phyloP scores from a whole-genome alignment of 768 basidiomycete genomes.

The Inosperma sp. region DNA sequence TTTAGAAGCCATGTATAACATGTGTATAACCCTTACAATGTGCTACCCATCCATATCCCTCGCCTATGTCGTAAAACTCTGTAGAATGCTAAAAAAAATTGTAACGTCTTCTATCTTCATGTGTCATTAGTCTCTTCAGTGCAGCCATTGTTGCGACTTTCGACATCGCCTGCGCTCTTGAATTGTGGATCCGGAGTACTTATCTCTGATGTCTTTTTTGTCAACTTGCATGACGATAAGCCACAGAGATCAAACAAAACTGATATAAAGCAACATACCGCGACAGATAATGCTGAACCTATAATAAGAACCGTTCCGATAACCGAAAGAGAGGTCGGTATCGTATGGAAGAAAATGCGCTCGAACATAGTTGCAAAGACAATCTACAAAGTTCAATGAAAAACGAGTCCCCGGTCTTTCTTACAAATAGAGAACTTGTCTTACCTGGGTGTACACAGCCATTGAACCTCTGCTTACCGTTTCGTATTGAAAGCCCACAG shows the following conservation, averaged over 20 bases:
- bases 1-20: no score
- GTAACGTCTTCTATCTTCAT: no score
- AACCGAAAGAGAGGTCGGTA: constrained; percentile 55
- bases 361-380: constrained; percentile 68
- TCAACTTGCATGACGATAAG: neutral
- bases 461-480: constrained; percentile 42
- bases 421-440: neutral
- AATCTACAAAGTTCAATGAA: no score
- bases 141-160: no score
- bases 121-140: no score
- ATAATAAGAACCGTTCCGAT: constrained; percentile 65
- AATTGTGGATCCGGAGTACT: no score
- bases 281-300: constrained; percentile 57
- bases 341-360: constrained; percentile 55
- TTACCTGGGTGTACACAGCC: constrained; percentile 44
- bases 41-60: no score
- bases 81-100: no score
- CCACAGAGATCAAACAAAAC: neutral
- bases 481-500: constrained; percentile 50
- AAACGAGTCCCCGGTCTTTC: no score
- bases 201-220: neutral
- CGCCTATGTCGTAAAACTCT: no score
- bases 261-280: constrained; percentile 37
- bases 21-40: no score
- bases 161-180: no score